These are phyloP conservation scores for Oryza meyeriana DNA, from an alignment of 176 grass and related monocot species.

Conservation along the genomic window DNA sequence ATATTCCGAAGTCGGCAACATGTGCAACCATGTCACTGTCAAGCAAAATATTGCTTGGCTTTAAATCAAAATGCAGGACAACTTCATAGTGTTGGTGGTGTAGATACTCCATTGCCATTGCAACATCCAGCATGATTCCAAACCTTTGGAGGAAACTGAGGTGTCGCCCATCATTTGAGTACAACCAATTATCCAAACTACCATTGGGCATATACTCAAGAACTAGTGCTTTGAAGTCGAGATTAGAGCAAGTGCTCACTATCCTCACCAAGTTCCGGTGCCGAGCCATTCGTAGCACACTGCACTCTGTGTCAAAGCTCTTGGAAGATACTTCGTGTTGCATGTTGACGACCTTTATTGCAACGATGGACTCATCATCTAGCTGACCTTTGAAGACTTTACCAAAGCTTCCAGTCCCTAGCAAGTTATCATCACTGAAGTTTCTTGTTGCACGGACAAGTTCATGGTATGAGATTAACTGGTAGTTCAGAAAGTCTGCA, in stretches of 20 bases:
- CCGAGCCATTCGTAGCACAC: constrained; percentile 29
- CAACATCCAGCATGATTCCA: constrained; percentile 39
- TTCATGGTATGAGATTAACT: constrained; percentile 38
- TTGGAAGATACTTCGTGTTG: background rate
- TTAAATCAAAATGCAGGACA: constrained; percentile 55
- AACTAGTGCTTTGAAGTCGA: constrained; percentile 48
- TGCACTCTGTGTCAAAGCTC: constrained; percentile 45
- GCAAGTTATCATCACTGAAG: constrained; percentile 33
- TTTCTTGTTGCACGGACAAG: constrained; percentile 44
- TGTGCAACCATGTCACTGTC: constrained; percentile 44
- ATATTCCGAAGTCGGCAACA: constrained; percentile 47
- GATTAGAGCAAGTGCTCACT: constrained; percentile 40
- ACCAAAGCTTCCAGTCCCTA: constrained; percentile 40
- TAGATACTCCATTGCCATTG: constrained; percentile 47
- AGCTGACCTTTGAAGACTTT: constrained; percentile 45
- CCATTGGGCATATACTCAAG: constrained; percentile 57
- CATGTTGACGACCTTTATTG: constrained; percentile 48
- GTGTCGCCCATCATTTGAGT: constrained; percentile 26
- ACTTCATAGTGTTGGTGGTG: constrained; percentile 35
- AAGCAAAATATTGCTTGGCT: constrained; percentile 51
- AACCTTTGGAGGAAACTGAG: constrained; percentile 40
- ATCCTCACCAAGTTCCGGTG: constrained; percentile 51
- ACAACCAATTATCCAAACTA: constrained; percentile 37
- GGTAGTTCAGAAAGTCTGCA: background rate
- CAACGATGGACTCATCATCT: constrained; percentile 23